These are phyloP conservation scores for Mallotus repandus DNA, from an alignment of 441 rosid species.

Conservation along the genomic window DNA sequence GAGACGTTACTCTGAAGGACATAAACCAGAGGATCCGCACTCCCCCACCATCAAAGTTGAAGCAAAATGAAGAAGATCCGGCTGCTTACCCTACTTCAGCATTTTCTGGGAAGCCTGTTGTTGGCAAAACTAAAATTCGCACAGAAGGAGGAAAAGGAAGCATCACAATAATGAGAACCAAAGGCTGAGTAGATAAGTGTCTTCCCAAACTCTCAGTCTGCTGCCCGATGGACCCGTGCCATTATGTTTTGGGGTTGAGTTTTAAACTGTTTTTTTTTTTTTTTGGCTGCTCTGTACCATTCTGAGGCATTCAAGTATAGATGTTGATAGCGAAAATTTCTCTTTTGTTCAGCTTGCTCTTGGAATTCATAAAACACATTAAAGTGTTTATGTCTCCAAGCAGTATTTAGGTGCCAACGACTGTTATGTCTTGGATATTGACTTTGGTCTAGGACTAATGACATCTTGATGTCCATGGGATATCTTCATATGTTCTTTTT, in stretches of 20 bases:
- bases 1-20: constrained; percentile 90
- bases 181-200: constrained; percentile 45
- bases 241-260: constrained; percentile 20
- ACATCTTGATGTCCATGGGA: constrained; percentile 16
- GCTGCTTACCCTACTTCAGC: constrained; percentile 76
- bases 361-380: constrained; percentile 35
- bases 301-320: constrained; percentile 28
- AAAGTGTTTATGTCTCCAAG: constrained; percentile 33
- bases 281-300: constrained; percentile 15
- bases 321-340: constrained; percentile 18
- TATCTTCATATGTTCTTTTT: background rate
- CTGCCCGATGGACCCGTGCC: constrained; percentile 26
- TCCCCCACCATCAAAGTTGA: constrained; percentile 61
- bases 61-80: constrained; percentile 51
- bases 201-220: constrained; percentile 14
- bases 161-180: constrained; percentile 94
- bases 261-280: background rate
- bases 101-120: constrained; percentile 98
- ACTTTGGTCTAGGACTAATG: constrained; percentile 20
- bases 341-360: constrained; percentile 8
- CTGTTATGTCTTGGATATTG: constrained; percentile 19
- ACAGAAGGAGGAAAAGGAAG: constrained; percentile 98
- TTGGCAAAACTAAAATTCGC: constrained; percentile 89
- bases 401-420: constrained; percentile 29
- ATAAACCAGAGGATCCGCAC: constrained; percentile 75